Evolutionary conservation across 2,329 filamentous ascomycete species (phyloP).

Genomic region (Magnaporthiopsis rhizophila): DNA sequence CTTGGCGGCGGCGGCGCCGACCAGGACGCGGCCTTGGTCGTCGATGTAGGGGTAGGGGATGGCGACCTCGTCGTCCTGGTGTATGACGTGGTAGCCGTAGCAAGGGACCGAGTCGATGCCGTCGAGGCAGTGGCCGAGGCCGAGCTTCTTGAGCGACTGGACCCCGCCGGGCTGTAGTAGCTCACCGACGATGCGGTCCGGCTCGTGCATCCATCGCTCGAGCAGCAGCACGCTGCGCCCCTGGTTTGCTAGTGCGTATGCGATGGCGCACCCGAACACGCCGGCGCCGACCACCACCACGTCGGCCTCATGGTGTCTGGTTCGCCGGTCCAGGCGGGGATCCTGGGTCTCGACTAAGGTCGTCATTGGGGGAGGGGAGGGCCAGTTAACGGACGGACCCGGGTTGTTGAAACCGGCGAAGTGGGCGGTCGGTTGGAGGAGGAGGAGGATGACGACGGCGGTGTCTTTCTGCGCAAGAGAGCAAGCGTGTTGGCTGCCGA

Average conservation of each 20-base stretch:
- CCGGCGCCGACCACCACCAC: conserved; percentile 90
- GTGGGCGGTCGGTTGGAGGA: neutral
- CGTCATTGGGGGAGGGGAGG: conserved; percentile 5
- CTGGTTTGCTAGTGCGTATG: conserved; percentile 77
- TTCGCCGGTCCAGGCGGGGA: conserved; percentile 31
- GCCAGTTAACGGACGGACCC: neutral
- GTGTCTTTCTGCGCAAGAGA: neutral
- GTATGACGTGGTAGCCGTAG: conserved; percentile 81
- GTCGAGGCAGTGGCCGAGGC: conserved; percentile 74
- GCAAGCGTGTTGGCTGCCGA: neutral
- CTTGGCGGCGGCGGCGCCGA: conserved; percentile 9
- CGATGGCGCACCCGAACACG: conserved; percentile 79
- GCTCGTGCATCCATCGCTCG: conserved; percentile 83
- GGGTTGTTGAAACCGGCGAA: neutral
- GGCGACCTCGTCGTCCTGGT: conserved; percentile 61
- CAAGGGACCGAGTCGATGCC: conserved; percentile 80
- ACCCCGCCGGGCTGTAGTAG: conserved; percentile 89
- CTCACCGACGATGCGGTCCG: conserved; percentile 93
- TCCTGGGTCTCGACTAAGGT: conserved; percentile 7
- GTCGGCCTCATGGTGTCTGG: conserved; percentile 59
- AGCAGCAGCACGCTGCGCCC: conserved; percentile 85
- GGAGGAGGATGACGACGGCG: neutral
- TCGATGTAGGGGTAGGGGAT: conserved; percentile 71
- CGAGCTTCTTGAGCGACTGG: conserved; percentile 69
- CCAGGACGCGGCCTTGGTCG: conserved; percentile 31